These are phyloP conservation scores for Penicillium janthinellum DNA, from an alignment of 2,329 filamentous ascomycete genomes.

Conservation along the genomic window DNA sequence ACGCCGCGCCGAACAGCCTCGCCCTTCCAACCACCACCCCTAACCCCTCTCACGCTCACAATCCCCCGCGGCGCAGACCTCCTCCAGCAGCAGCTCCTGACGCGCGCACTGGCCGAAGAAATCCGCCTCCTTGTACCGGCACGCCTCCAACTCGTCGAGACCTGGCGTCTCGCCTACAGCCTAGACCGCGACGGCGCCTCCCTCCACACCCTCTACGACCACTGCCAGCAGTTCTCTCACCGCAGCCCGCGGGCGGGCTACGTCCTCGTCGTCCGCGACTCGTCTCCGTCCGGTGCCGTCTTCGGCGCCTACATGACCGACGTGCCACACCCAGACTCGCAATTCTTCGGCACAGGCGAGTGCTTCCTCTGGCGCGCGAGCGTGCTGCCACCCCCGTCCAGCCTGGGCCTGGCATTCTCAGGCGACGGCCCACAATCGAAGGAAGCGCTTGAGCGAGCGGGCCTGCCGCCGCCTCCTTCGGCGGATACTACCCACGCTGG, in stretches of 20 bases:
- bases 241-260: conserved; percentile 75
- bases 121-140: conserved; percentile 87
- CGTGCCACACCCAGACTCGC: conserved; percentile 73
- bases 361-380: conserved; percentile 88
- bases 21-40: conserved; percentile 83
- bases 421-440: conserved; percentile 29
- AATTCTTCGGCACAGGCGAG: conserved; percentile 95
- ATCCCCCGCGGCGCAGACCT: conserved; percentile 54
- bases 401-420: conserved; percentile 13
- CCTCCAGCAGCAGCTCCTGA: conserved; percentile 66
- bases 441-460: conserved; percentile 52
- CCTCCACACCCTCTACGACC: conserved; percentile 80
- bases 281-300: conserved; percentile 51
- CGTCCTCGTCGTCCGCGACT: conserved; percentile 83
- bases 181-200: conserved; percentile 90
- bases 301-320: conserved; percentile 97
- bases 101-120: conserved; percentile 78
- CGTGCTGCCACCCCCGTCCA: conserved; percentile 53
- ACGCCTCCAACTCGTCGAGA: conserved; percentile 80
- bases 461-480: conserved; percentile 69
- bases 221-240: conserved; percentile 67
- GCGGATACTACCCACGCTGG: conserved; percentile 63
- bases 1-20: conserved; percentile 63
- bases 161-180: conserved; percentile 85
- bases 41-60: conserved; percentile 74